Percentiles rank a stretch among this genome's conserved stretches.
These are phyloP conservation scores for Lobosporangium transversale DNA, from an alignment of 192 early-diverging fungal genomes.

Conservation along the genomic window DNA sequence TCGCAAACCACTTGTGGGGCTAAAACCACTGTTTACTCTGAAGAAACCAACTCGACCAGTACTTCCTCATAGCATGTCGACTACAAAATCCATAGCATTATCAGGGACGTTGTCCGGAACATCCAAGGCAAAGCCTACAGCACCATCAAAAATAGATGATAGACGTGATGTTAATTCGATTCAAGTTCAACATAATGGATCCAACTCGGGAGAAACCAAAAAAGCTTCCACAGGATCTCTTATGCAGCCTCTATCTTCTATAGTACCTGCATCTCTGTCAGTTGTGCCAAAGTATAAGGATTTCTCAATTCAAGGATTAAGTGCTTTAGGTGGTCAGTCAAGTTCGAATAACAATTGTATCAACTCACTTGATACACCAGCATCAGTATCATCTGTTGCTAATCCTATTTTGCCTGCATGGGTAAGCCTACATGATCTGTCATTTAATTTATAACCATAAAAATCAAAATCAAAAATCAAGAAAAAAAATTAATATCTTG, in stretches of 20 bases:
- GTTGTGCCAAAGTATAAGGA: background rate
- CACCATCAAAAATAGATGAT: background rate
- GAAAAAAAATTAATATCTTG: too few relatives aligned
- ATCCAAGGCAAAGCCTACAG: background rate
- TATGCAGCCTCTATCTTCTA: background rate
- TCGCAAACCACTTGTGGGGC: conserved; percentile 12
- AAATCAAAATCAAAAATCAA: too few relatives aligned
- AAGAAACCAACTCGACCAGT: conserved; percentile 27
- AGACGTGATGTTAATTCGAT: background rate
- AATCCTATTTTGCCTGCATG: background rate
- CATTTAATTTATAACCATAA: background rate
- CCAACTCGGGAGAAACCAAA: background rate
- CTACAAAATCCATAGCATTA: conserved; percentile 14
- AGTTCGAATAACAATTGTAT: background rate
- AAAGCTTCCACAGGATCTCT: background rate
- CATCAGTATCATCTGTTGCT: background rate
- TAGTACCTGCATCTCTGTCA: background rate
- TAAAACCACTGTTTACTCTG: conserved; percentile 13
- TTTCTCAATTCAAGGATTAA: background rate
- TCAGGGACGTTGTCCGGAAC: background rate
- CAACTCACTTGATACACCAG: background rate
- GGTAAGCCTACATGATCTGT: conserved; percentile 5
- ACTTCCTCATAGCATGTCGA: conserved; percentile 23
- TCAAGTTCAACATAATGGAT: background rate
- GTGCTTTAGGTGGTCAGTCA: too few relatives aligned